Evolutionary conservation across 169 alveolate species (phyloP), one percentile per base, ranked within the genome.

Genomic region (Theileria annulata): DNA sequence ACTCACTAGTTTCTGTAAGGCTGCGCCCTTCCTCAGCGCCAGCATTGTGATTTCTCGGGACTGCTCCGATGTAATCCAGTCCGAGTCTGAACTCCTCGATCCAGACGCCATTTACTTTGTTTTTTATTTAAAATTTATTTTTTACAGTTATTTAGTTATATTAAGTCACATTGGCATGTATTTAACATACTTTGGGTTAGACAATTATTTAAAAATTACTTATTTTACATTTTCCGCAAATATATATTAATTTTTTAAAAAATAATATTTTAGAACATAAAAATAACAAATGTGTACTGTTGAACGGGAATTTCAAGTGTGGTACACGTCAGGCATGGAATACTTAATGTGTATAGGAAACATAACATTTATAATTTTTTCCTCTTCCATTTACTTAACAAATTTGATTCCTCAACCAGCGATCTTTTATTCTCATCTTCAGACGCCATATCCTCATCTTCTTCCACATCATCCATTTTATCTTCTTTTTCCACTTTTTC

Each of bases 21-120:
- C 94, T 35, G 92, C 89, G 33, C 94, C 94, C 86, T 86, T 86
- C 48, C 75, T 63, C 54, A 87, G 71, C 63, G 92, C 92, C 85
- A 77, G 71, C 75, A 72, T 77, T 28, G 92, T 69, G 31, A 87
- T 87, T 73, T 87, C 88, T 35, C 82, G 49, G n/a, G 86, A 84
- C 62, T 87, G 83, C 66, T 59, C 83, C 30, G 63, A 27, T 8
- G 64, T 71, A 3, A 54, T 19, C 74, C 77, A 31, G 48, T 71
- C 81, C 33, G 73, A 25, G 25, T 62, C 78, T 9, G 59, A 28
- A 5, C 13, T 42, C 51, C 68, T n/a, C 47, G 47, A 59, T 31
- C 47, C 68, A 12, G 68, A 9, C 8, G 35, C 15, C 35, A 30
- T 42, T 42, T 42, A 42, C 17, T 42, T 8, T 42, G 13, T 42